Base-by-base conservation (phyloP, 257 asterid species). In the Solanum appendiculatum region DNA sequence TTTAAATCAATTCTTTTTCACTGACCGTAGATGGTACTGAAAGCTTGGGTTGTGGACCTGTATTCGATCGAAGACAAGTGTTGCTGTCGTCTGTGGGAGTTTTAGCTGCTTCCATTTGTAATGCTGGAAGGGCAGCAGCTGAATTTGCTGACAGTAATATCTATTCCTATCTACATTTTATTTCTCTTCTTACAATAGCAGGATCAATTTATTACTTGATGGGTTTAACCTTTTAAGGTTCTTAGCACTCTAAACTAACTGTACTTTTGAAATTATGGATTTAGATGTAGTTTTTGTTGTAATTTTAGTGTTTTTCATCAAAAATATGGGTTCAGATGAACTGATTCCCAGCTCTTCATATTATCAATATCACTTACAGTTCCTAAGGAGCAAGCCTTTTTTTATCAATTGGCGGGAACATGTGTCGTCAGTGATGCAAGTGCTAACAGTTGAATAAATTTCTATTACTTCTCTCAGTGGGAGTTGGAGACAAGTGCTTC, bases 91-190 rank as follows among this genome's bases (percentile, higher is more conserved):
- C 94, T 8, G 86, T 93, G 42, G 98, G 95, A 85, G 86, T 94
- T 77, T 87, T 94, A 89, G 88, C 93, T 0, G 90, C 90, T 51
- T 75, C 87, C 64, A 81, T 87, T 87, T 85, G 86, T 48, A 78
- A 51, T 86, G 83, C 84, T 90, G 90, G 39, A 56, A 63, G 75
- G 85, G 96, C 99, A 85, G 88, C 96, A 85, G 89, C 96, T 89
- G 92, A 95, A 91, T 96, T 68, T 39, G 95, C 98, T 82, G 98
- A 96, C 91, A 96, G 98, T 96, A 94, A 93, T 89, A 54, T 86
- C 91, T 85, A 12, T 33, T 23, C 72, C 64, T 46, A 12, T 60
- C n/a, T 7, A 37, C 25, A 31, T 40, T 21, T 33, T 46, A 9
- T n/a, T 25, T 88, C 48, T 73, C 8, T 33, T 72, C 8, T 56